Evolutionary conservation across 257 asterid genomes (phyloP).

Genomic region (Solanum tacnaense): DNA sequence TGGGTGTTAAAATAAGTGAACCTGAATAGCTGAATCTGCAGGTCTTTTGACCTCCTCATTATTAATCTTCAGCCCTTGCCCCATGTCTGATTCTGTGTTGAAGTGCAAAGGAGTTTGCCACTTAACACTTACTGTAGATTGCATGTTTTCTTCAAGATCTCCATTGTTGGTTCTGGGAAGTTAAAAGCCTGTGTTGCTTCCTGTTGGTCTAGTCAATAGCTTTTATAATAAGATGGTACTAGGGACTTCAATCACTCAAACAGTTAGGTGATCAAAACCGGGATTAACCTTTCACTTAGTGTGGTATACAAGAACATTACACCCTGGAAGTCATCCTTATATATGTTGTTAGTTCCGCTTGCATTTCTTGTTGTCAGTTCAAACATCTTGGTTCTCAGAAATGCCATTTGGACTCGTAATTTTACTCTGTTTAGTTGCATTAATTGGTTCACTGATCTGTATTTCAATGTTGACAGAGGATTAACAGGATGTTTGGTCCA

Average conservation of each 20-base stretch:
- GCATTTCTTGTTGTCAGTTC: neutral
- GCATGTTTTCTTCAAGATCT: neutral
- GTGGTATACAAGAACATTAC: neutral
- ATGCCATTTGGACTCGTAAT: neutral
- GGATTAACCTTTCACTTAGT: neutral
- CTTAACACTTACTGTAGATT: neutral
- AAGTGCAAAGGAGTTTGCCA: neutral
- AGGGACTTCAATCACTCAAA: neutral
- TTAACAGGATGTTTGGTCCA: constrained; percentile 28
- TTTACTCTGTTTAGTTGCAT: neutral
- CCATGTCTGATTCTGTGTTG: neutral
- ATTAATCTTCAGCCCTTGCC: neutral
- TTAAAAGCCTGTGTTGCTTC: neutral
- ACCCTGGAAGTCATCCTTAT: neutral
- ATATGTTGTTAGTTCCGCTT: neutral
- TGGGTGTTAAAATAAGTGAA: neutral
- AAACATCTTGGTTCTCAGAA: neutral
- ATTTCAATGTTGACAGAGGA: constrained; percentile 15
- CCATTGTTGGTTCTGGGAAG: neutral
- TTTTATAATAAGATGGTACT: neutral
- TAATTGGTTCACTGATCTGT: neutral
- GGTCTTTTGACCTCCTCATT: neutral
- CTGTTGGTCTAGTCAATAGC: neutral
- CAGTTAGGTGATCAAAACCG: neutral
- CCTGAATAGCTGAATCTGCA: neutral